Evolutionary conservation across 2,329 filamentous ascomycete species (phyloP).

Genomic region (Cordyceps cicadae): DNA sequence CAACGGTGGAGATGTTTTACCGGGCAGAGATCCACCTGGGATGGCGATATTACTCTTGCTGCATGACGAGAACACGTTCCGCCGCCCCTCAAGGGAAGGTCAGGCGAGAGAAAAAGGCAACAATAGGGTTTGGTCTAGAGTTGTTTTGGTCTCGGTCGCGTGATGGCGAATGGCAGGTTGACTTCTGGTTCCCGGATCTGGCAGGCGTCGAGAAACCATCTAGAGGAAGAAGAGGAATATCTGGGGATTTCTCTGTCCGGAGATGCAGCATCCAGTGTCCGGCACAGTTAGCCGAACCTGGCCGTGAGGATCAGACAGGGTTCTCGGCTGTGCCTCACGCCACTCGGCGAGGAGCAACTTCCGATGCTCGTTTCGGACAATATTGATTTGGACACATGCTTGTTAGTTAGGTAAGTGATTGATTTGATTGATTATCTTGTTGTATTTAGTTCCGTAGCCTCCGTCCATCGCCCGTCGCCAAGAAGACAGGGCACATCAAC

Average conservation of each 20-base stretch:
- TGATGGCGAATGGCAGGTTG: not conserved
- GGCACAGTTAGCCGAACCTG: not conserved
- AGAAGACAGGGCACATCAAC: not conserved
- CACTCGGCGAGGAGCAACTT: not conserved
- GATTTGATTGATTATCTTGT: slow-evolving; percentile 7
- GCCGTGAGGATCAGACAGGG: not conserved
- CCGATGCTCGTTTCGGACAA: not conserved
- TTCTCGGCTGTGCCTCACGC: not conserved
- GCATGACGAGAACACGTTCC: not conserved
- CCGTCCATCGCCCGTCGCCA: not conserved
- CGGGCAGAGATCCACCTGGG: not conserved
- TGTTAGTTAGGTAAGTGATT: slow-evolving; percentile 5
- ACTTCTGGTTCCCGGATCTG: not conserved
- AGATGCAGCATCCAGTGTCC: not conserved
- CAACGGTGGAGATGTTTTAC: not conserved
- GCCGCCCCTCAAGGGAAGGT: not conserved
- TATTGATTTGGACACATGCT: not conserved
- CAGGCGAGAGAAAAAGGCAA: not conserved
- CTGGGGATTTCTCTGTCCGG: too few species aligned
- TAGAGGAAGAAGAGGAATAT: too few species aligned
- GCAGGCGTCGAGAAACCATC: not conserved
- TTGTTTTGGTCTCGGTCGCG: not conserved
- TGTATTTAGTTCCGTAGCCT: not conserved
- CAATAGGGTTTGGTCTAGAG: not conserved
- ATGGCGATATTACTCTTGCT: slow-evolving; percentile 6